A percentile compares a stretch with the other conserved stretches of the same genome.
These are phyloP conservation scores for Candida tallmaniae DNA, from an alignment of 805 yeast species.

Conservation along the genomic window DNA sequence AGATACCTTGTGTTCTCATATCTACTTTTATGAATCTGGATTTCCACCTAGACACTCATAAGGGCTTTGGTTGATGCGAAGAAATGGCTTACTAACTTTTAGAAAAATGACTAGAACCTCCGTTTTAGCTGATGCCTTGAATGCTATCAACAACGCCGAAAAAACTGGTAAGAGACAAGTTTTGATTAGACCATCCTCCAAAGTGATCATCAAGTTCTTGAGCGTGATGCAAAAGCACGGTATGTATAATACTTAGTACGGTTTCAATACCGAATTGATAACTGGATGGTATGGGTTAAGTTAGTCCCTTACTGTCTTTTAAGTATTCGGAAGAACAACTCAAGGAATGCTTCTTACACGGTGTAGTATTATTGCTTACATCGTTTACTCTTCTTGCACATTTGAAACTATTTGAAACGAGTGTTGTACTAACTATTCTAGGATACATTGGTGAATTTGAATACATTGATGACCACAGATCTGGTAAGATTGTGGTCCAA, in stretches of 20 bases:
- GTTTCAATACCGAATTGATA: slow-evolving; percentile 76
- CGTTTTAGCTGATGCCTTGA: slow-evolving; percentile 97
- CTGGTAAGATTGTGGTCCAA: slow-evolving; percentile 95
- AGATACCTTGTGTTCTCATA: slow-evolving; percentile 21
- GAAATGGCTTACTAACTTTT: slow-evolving; percentile 1
- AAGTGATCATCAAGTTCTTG: slow-evolving; percentile 95
- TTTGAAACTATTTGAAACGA: too few relatives aligned
- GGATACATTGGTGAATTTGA: slow-evolving; percentile 98
- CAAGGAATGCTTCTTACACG: slow-evolving; percentile 69
- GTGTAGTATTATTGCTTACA: slow-evolving; percentile 22
- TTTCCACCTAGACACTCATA: slow-evolving; percentile 36
- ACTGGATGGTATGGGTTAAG: slow-evolving; percentile 91
- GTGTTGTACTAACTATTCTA: slow-evolving; percentile 25
- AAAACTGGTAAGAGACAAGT: slow-evolving; percentile 99
- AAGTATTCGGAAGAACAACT: slow-evolving; percentile 86
- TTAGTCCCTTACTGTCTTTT: slow-evolving; percentile 95
- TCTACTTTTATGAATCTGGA: slow-evolving; percentile 8
- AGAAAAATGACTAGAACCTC: slow-evolving; percentile 98
- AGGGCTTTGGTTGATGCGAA: slow-evolving; percentile 15
- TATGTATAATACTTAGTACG: slow-evolving; percentile 16
- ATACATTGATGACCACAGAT: slow-evolving; percentile 98
- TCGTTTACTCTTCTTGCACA: slow-evolving; percentile 72
- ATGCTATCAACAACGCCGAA: slow-evolving; percentile 98
- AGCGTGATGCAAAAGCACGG: slow-evolving; percentile 94
- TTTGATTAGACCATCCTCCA: slow-evolving; percentile 95